phyloP scores from a whole-genome alignment of 208 protist genomes.

The Polymyxa betae region DNA sequence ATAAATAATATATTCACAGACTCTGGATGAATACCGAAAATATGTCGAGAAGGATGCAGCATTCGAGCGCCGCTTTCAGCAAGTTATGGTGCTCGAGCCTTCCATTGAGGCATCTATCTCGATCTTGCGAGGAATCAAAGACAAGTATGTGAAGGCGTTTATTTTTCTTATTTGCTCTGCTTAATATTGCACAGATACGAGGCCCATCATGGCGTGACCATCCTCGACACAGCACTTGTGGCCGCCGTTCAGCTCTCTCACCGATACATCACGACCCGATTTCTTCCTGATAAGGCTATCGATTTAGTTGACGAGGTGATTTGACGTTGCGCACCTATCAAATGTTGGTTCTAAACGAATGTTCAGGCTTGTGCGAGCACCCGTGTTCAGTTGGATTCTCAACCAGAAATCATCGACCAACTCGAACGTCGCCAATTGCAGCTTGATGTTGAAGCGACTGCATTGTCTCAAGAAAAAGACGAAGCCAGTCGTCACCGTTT shows the following conservation, averaged over 20 bases:
- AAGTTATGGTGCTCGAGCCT: slow-evolving; percentile 91
- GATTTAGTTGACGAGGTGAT: slow-evolving; percentile 83
- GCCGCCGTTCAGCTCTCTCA: slow-evolving; percentile 78
- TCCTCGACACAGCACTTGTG: slow-evolving; percentile 81
- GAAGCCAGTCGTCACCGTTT: slow-evolving; percentile 59
- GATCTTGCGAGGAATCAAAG: slow-evolving; percentile 89
- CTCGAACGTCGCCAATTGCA: slow-evolving; percentile 69
- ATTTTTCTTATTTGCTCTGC: background rate
- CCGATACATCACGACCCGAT: slow-evolving; percentile 92
- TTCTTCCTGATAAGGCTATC: slow-evolving; percentile 98
- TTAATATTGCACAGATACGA: slow-evolving; percentile 56
- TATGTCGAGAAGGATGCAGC: slow-evolving; percentile 75
- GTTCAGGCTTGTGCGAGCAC: slow-evolving; percentile 61
- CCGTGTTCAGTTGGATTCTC: slow-evolving; percentile 72
- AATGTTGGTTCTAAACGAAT: background rate
- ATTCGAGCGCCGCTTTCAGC: slow-evolving; percentile 94
- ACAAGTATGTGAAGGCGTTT: slow-evolving; percentile 64
- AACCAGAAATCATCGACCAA: slow-evolving; percentile 72
- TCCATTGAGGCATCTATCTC: slow-evolving; percentile 93
- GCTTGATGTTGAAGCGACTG: slow-evolving; percentile 70
- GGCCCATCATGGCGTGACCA: slow-evolving; percentile 81
- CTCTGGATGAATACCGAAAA: slow-evolving; percentile 77
- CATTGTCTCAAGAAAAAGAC: slow-evolving; percentile 70
- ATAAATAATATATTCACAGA: slow-evolving; percentile 46
- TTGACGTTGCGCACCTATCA: background rate